Evolutionary conservation across 1,284 basidiomycete genomes (phyloP), one percentile per base, ranked within the genome.

Genomic region (Cryptococcus amylolentus): DNA sequence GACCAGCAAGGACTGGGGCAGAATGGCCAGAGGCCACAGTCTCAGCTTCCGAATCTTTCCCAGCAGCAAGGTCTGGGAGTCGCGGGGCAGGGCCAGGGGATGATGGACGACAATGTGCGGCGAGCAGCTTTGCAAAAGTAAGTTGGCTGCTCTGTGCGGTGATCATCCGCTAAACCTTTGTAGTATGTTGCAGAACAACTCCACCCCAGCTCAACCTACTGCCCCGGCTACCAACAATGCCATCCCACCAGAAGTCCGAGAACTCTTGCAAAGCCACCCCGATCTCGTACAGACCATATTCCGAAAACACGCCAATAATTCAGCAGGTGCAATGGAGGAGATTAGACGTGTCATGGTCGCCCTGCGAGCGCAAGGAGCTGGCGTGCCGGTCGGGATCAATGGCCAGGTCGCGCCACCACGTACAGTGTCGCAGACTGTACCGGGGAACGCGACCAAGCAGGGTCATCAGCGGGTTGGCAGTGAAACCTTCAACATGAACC

Each of bases 121-220:
- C 44, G 60, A 10, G 20, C 49, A 44, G 55, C 57, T 46, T 26
- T 62, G 40, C 56, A 58, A 52, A 62, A 56, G 60, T 62, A 35
- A 50, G 56, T 58, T 18, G 13, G 37, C 14, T 39, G n/a, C n/a
- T 16, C 37, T 20, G 14, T 38, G 49, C 39, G 49, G 13, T 20
- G 20, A 31, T 10, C 20, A 5, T 27, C 38, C 23, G 13, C 54
- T 43, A 2, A 41, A 14, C 35, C 9, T n/a, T 47, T 31, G 13
- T 42, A 61, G 60, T 47, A 62, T 58, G 56, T 44, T 62, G 16
- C 49, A 37, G 16, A 26, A 47, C 14, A 48, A 45, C 31, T 23
- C 23, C 23, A 44, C 48, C 44, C 43, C 39, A 14, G 35, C 44
- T 12, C 51, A 51, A 27, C 26, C 27, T n/a, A 46, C 18, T 44